These are phyloP conservation scores for Yamadazyma laniorum DNA, from an alignment of 805 yeast genomes.

Conservation along the genomic window DNA sequence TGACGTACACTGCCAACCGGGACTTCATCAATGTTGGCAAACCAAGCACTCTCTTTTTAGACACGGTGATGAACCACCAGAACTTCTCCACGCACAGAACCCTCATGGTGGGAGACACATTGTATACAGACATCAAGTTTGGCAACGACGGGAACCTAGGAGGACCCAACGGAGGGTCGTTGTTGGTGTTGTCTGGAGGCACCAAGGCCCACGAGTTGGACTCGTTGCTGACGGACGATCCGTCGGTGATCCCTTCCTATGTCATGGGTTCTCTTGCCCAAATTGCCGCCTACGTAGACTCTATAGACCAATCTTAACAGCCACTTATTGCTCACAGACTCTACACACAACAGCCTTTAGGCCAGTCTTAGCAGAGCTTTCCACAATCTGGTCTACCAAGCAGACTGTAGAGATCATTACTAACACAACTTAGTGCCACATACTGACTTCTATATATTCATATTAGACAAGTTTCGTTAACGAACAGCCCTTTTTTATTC, in stretches of 20 bases:
- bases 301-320: no score
- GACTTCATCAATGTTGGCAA: slow-evolving; percentile 38
- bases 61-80: slow-evolving; percentile 25
- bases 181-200: slow-evolving; percentile 39
- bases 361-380: no score
- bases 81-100: slow-evolving; percentile 28
- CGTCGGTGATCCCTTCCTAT: slow-evolving; percentile 26
- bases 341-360: no score
- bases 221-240: slow-evolving; percentile 6
- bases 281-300: slow-evolving; percentile 15
- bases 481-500: no score
- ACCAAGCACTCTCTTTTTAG: slow-evolving; percentile 32
- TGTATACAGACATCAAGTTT: slow-evolving; percentile 43
- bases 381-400: no score
- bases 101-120: slow-evolving; percentile 42
- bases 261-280: slow-evolving; percentile 34
- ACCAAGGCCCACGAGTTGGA: slow-evolving; percentile 25
- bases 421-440: no score
- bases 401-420: no score
- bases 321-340: no score
- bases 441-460: no score
- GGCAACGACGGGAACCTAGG: slow-evolving; percentile 41
- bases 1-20: slow-evolving; percentile 35
- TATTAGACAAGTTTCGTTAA: no score
- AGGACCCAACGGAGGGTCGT: slow-evolving; percentile 25